Percentiles rank a stretch among this genome's conserved stretches.
Evolutionary conservation across 345 rosid genomes (phyloP).

Genomic region (Eucalyptus microcorys): DNA sequence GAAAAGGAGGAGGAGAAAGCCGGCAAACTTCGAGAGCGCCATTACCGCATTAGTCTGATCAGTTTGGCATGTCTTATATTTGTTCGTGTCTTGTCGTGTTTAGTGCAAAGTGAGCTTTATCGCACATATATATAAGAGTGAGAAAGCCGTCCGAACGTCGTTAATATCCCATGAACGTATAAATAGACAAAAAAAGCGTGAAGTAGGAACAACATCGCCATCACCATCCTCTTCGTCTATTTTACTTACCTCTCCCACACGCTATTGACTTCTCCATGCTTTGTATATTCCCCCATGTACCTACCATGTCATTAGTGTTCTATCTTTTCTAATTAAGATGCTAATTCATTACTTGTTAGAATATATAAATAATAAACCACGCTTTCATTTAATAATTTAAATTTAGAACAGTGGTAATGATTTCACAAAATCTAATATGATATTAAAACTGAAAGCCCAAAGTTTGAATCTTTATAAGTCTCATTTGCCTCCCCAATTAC

Average conservation of each 20-base stretch:
- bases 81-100: background rate
- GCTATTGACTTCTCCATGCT: background rate
- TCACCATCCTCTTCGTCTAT: background rate
- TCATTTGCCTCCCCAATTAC: too few species aligned
- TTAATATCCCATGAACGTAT: background rate
- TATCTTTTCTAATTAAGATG: background rate
- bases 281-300: background rate
- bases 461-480: too few species aligned
- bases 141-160: background rate
- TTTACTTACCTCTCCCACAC: background rate
- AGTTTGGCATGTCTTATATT: background rate
- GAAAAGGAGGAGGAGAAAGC: background rate
- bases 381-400: too few species aligned
- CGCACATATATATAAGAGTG: background rate
- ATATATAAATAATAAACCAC: too few species aligned
- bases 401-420: fast-evolving
- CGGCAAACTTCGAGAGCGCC: background rate
- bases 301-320: background rate
- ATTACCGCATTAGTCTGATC: background rate
- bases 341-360: background rate
- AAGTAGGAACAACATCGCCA: background rate
- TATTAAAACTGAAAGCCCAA: fast-evolving
- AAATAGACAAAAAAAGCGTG: background rate
- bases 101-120: background rate
- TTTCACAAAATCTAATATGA: fast-evolving